phyloP scores from a whole-genome alignment of 441 rosid genomes.

The Bruguiera hainesii region DNA sequence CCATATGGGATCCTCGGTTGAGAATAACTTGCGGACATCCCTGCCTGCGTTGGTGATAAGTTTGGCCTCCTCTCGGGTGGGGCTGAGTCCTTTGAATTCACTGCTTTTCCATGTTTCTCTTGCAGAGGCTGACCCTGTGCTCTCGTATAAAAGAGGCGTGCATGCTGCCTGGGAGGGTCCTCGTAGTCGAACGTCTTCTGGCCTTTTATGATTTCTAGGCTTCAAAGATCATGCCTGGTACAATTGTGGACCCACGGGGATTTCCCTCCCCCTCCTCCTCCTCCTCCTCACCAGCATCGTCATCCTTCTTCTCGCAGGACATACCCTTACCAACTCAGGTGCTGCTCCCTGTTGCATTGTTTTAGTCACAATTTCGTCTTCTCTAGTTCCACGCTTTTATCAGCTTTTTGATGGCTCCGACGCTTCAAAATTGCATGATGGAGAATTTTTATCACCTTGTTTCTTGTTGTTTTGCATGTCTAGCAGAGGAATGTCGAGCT shows the following conservation, averaged over 20 bases:
- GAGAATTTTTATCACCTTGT: neutral
- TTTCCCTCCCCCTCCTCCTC: slow-evolving; percentile 35
- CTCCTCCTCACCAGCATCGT: slow-evolving; percentile 11
- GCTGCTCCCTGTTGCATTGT: slow-evolving; percentile 5
- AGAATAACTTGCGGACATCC: neutral
- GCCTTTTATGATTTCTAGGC: neutral
- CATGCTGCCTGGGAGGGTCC: neutral
- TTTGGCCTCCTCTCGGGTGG: neutral
- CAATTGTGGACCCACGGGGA: slow-evolving; percentile 35
- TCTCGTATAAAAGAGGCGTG: neutral
- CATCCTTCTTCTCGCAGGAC: slow-evolving; percentile 36
- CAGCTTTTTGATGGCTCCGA: neutral
- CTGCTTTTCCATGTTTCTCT: slow-evolving; percentile 3
- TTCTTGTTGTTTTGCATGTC: slow-evolving; percentile 14
- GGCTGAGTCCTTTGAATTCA: neutral
- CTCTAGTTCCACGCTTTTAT: neutral
- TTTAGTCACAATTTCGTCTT: neutral
- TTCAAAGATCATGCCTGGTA: slow-evolving; percentile 38
- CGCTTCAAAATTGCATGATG: neutral
- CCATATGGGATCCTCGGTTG: slow-evolving; percentile 21
- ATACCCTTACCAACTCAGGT: slow-evolving; percentile 39
- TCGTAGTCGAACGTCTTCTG: neutral
- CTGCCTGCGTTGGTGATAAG: neutral
- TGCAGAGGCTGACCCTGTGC: slow-evolving; percentile 20
- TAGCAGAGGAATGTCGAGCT: slow-evolving; percentile 49